These are phyloP conservation scores for Meredithiella fracta DNA, from an alignment of 2,329 filamentous ascomycete genomes.

Conservation along the genomic window DNA sequence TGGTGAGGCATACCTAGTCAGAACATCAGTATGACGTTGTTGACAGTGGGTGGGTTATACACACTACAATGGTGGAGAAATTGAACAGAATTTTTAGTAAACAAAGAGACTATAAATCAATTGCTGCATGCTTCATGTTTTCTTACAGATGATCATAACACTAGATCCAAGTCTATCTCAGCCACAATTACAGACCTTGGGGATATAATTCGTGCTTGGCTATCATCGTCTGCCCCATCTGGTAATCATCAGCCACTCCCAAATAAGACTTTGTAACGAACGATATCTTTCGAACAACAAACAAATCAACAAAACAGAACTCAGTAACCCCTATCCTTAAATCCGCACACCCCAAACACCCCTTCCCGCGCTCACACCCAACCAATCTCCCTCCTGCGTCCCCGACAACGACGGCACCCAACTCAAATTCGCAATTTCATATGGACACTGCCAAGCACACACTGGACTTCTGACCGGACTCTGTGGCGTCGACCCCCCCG, in stretches of 20 bases:
- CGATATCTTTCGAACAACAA: background rate
- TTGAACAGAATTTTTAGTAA: too few species aligned
- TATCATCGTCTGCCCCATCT: too few species aligned
- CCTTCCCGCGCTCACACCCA: conserved; percentile 64
- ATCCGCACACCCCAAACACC: conserved; percentile 60
- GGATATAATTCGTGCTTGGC: too few species aligned
- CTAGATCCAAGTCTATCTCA: too few species aligned
- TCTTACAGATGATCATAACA: background rate
- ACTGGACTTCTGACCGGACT: conserved; percentile 51
- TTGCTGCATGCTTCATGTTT: too few species aligned
- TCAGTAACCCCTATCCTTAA: background rate
- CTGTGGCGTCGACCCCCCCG: conserved; percentile 24
- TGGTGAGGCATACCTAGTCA: background rate
- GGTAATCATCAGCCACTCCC: background rate
- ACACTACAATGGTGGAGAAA: too few species aligned
- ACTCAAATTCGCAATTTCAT: conserved; percentile 69
- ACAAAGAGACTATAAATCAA: background rate
- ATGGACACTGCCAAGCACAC: conserved; percentile 70
- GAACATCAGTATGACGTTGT: background rate
- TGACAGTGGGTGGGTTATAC: too few species aligned
- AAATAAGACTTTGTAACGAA: background rate
- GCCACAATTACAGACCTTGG: too few species aligned
- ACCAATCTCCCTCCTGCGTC: conserved; percentile 59
- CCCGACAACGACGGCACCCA: conserved; percentile 58
- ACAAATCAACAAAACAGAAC: conserved; percentile 1